Evolutionary conservation across 192 early-diverging fungal genomes (phyloP), one percentile per base, ranked within the genome.

Genomic region (Funneliformis mosseae): DNA sequence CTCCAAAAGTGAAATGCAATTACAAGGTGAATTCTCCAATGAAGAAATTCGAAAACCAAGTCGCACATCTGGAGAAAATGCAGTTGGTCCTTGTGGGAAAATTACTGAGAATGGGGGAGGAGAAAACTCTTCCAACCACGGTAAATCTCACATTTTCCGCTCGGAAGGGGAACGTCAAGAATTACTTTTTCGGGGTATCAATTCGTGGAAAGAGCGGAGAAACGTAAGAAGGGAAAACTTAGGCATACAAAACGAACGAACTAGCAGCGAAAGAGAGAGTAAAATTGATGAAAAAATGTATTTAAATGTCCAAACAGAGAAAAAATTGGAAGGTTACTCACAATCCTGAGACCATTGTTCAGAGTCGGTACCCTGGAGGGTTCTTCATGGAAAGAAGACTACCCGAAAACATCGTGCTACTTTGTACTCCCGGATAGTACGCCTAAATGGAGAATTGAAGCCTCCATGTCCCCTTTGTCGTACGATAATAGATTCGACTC

Each of bases 1-100:
- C 63, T 33, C 33, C 63, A 25, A 66, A 66, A 66, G 33, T 25
- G 23, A 33, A 66, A 66, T 28, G 33, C 63, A 66, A 66, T 66
- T 66, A 66, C 63, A 66, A 66, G 33, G 63, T 14, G 23, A 66
- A 66, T 25, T n/a, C 63, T 66, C 21, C 63, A 66, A 66, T 25
- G 33, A 66, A 66, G 63, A 66, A 66, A 66, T 66, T 66, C 63
- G 63, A 66, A 66, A 66, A 66, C 63, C 63, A 66, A 14, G 63
- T 28, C 33, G 63, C 63, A 66, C 12, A 66, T 66, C 21, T 66
- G 63, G n/a, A 28, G 63, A 66, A 66, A 25, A 66, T 66, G 63
- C 33, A 28, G 33, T 66, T 12, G n/a, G 33, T 66, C 8, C 63
- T 66, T 66, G 63, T 33, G n/a, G 21, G 8, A 5, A 66, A 66